These are phyloP conservation scores for Gomphus bonarii DNA, from an alignment of 1,284 basidiomycete genomes.

Conservation along the genomic window DNA sequence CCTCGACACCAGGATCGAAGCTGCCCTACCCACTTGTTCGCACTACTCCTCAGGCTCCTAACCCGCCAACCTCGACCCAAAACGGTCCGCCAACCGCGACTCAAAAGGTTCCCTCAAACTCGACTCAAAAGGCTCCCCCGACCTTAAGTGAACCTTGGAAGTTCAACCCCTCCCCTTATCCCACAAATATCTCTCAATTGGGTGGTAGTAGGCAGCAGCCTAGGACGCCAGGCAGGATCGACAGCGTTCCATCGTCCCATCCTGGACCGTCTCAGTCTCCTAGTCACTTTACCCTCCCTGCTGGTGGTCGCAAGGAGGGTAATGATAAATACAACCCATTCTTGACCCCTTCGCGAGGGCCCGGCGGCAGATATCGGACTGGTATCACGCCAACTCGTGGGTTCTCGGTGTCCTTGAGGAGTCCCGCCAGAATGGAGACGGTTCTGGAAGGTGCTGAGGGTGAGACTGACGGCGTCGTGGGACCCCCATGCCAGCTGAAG, in stretches of 20 bases:
- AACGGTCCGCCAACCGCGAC: neutral
- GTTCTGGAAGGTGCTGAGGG: constrained; percentile 11
- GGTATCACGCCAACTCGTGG: neutral
- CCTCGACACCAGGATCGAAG: neutral
- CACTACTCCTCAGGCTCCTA: neutral
- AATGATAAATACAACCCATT: constrained; percentile 5
- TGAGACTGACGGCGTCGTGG: constrained; percentile 26
- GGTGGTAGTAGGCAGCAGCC: neutral
- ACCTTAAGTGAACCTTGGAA: neutral
- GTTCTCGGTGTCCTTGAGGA: constrained; percentile 10
- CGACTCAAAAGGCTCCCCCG: neutral
- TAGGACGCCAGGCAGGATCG: neutral
- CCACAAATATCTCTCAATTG: neutral
- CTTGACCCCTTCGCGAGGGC: constrained; percentile 3
- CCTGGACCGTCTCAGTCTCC: neutral
- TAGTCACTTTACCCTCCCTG: neutral
- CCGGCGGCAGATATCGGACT: neutral
- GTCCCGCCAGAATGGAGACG: constrained; percentile 11
- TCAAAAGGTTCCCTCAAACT: neutral
- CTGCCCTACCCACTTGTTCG: neutral
- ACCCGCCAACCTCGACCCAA: neutral
- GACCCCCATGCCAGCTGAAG: constrained; percentile 30
- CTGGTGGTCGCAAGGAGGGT: neutral
- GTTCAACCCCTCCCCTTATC: neutral
- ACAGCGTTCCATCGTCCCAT: neutral